phyloP scores from a whole-genome alignment of 345 rosid species.

The Syzygium grande region DNA sequence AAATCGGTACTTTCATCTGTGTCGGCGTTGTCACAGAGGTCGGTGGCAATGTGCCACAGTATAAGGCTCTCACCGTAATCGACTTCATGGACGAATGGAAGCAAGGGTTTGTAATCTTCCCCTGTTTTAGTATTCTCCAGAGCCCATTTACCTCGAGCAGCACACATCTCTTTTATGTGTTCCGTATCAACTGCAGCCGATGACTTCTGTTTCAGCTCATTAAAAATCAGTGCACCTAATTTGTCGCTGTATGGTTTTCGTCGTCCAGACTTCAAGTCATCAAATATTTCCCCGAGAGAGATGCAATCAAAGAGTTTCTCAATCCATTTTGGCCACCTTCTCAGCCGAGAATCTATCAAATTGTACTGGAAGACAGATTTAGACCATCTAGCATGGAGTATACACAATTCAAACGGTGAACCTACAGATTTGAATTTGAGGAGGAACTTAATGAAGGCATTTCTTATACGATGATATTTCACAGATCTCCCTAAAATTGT shows the following conservation, averaged over 20 bases:
- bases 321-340: background rate
- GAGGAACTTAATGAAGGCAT: background rate
- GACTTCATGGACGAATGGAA: background rate
- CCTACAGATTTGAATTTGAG: background rate
- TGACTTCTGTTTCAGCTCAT: background rate
- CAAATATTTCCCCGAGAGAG: background rate
- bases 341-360: background rate
- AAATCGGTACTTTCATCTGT: rapidly evolving
- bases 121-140: background rate
- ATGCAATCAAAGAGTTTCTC: background rate
- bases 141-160: background rate
- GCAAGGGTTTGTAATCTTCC: background rate
- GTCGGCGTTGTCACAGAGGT: background rate
- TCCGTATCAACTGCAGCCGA: background rate
- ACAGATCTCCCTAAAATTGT: background rate
- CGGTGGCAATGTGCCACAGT: background rate
- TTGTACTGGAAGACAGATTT: background rate
- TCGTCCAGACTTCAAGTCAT: background rate
- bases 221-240: background rate
- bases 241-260: rapidly evolving
- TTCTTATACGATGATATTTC: background rate
- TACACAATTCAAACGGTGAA: background rate
- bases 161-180: background rate
- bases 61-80: background rate
- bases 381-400: background rate